A percentile compares a stretch with the other conserved stretches of the same genome.
Evolutionary conservation across 306 rosid species (phyloP).

Genomic region (Rubus parviflorus): DNA sequence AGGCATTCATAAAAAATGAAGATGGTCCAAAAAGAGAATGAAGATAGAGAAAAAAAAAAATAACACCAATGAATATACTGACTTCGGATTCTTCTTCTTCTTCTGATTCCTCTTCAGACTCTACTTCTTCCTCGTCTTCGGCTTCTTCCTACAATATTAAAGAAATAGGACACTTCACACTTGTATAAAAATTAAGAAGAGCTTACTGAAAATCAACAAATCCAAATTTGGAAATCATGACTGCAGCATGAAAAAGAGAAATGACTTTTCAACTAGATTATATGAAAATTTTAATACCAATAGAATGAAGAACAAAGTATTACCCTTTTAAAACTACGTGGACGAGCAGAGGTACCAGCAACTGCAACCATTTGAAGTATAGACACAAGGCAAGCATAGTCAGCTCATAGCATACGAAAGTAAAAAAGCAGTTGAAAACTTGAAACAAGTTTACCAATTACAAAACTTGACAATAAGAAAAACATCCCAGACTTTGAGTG

Average conservation of each 20-base stretch:
- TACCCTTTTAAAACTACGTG: slow-evolving; percentile 79
- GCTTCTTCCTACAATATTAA: slow-evolving; percentile 61
- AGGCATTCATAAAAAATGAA: slow-evolving; percentile 7
- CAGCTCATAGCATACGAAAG: slow-evolving; percentile 1
- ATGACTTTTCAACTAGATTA: not conserved
- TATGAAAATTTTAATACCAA: not conserved
- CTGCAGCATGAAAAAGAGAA: not conserved
- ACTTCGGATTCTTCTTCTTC: slow-evolving; percentile 59
- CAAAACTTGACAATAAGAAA: not conserved
- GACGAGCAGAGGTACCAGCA: slow-evolving; percentile 86
- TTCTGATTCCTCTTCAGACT: slow-evolving; percentile 51
- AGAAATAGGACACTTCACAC: slow-evolving; percentile 11
- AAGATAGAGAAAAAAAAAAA: slow-evolving; percentile 4
- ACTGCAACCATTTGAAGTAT: slow-evolving; percentile 52
- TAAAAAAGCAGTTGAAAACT: not conserved
- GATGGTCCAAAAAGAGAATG: slow-evolving; percentile 3
- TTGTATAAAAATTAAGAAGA: not conserved
- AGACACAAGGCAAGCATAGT: slow-evolving; percentile 30
- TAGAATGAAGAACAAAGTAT: not conserved
- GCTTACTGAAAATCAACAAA: not conserved
- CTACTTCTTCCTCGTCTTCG: slow-evolving; percentile 35
- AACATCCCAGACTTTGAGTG: not conserved
- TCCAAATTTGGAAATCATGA: not conserved
- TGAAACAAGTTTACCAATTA: not conserved
- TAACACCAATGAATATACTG: not conserved